Base-by-base conservation (phyloP, 2,329 filamentous ascomycete species). In the Aspergillus fischeri region DNA sequence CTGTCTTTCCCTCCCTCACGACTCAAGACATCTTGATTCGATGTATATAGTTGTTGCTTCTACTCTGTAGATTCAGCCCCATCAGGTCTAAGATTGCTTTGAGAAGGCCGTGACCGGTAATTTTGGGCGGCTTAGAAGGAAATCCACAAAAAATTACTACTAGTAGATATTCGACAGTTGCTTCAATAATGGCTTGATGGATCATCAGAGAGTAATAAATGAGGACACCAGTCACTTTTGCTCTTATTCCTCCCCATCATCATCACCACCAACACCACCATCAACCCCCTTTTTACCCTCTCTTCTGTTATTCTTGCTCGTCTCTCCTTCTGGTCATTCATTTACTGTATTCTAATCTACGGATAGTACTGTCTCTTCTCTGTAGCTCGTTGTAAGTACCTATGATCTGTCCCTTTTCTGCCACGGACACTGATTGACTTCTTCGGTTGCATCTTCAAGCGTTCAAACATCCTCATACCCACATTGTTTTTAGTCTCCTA, bases 261-360 rank as follows among this genome's bases (percentile, higher is more conserved):
- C 28, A 29, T 4, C 28, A 11, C 11, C 28, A 11, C 10, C 32
- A 35, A 1, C 32, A 17, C 0, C 56, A 59, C 41, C 53, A 29
- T 55, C 59, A 62, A 62, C 58, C 62, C 62, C 61, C 53, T 56
- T 59, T 62, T 57, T 54, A 58, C 14, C 49, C 24, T 24, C 35
- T n/a, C 14, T 24, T 27, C 35, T n/a, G 32, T 17, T 38, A 38
- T 17, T 17, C 14, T n/a, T 38, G 14, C 2, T 17, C 32, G 3
- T 7, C 14, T 38, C 32, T 38, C 14, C 17, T 17, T 38, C 14
- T 38, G 2, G 32, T 38, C 32, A 17, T 38, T 38, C 32, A 7
- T 38, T 35, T 38, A 38, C 32, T 38, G 14, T 17, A 17, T 38
- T 17, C 14, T 6, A 7, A 38, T 38, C 32, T 35, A 35, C 32